Percentiles rank a stretch among this genome's conserved stretches.
phyloP scores from a whole-genome alignment of 2,329 filamentous ascomycete species.

The Ophiostoma himal-ulmi region DNA sequence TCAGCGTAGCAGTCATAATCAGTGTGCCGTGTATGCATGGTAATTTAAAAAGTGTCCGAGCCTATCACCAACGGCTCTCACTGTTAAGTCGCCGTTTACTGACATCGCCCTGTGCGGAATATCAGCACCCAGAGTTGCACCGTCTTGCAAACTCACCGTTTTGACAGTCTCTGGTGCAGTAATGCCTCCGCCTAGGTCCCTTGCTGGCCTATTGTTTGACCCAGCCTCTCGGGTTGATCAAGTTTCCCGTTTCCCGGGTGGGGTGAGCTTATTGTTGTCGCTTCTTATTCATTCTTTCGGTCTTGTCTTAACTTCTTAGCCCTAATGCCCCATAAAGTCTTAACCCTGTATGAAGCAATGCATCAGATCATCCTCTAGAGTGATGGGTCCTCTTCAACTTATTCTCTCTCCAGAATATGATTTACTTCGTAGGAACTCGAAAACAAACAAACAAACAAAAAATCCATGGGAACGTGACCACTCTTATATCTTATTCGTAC shows the following conservation, averaged over 20 bases:
- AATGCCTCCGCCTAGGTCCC: neutral
- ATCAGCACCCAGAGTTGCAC: neutral
- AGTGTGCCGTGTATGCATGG: neutral
- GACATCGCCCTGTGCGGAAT: neutral
- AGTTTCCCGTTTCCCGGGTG: constrained; percentile 19
- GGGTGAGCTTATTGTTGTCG: neutral
- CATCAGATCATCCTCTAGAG: neutral
- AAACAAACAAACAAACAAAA: neutral
- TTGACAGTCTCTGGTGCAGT: neutral
- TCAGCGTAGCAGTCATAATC: neutral
- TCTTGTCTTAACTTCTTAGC: neutral
- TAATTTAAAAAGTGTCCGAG: neutral
- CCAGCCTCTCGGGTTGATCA: constrained; percentile 19
- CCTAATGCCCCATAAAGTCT: neutral
- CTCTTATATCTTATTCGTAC: constrained; percentile 14
- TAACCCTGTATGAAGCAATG: neutral
- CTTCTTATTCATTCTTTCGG: neutral
- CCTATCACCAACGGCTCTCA: neutral
- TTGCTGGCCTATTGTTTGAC: neutral
- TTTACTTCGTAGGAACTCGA: neutral
- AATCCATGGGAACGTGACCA: neutral
- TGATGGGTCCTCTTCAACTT: neutral
- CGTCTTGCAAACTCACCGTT: neutral
- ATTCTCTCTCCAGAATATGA: neutral
- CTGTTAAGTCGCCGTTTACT: neutral